Evolutionary conservation across 768 basidiomycete species (phyloP).

Genomic region (Chlorophyllum brunneum): DNA sequence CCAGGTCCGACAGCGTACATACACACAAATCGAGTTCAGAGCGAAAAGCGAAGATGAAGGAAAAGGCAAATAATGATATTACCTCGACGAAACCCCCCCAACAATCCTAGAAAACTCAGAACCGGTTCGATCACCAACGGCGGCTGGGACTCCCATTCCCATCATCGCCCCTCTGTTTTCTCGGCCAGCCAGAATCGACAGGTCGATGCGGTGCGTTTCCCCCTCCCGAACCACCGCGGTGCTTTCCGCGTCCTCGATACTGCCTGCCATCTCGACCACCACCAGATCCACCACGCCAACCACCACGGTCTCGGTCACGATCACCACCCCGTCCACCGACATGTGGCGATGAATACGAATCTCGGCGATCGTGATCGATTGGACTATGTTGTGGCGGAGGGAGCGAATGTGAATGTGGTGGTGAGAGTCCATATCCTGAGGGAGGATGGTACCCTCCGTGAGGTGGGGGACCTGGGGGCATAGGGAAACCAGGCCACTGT

Average conservation of each 20-base stretch:
- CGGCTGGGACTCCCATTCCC: constrained; percentile 18
- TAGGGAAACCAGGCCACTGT: constrained; percentile 6
- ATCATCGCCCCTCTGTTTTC: constrained; percentile 33
- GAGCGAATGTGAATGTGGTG: constrained; percentile 10
- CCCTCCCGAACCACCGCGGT: constrained; percentile 15
- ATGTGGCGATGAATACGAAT: constrained; percentile 30
- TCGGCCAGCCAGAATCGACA: constrained; percentile 59
- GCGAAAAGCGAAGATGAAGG: constrained; percentile 2
- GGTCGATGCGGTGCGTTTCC: constrained; percentile 31
- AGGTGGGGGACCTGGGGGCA: constrained; percentile 11
- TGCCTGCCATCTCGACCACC: constrained; percentile 26
- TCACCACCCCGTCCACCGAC: constrained; percentile 32
- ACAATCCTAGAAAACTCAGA: constrained; percentile 4
- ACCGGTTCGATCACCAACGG: constrained; percentile 13
- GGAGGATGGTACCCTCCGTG: constrained; percentile 12
- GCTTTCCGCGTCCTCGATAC: constrained; percentile 14
- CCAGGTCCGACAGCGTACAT: neutral
- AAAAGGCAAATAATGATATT: constrained; percentile 13
- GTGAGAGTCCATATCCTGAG: constrained; percentile 6
- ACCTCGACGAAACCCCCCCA: constrained; percentile 9
- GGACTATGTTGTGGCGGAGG: constrained; percentile 20
- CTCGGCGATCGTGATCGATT: constrained; percentile 18
- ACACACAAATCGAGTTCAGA: neutral
- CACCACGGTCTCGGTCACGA: constrained; percentile 27
- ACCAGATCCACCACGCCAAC: constrained; percentile 25